Evolutionary conservation across 2,329 filamentous ascomycete species (phyloP), one percentile per base, ranked within the genome.

Genomic region (Aspergillus sojae): DNA sequence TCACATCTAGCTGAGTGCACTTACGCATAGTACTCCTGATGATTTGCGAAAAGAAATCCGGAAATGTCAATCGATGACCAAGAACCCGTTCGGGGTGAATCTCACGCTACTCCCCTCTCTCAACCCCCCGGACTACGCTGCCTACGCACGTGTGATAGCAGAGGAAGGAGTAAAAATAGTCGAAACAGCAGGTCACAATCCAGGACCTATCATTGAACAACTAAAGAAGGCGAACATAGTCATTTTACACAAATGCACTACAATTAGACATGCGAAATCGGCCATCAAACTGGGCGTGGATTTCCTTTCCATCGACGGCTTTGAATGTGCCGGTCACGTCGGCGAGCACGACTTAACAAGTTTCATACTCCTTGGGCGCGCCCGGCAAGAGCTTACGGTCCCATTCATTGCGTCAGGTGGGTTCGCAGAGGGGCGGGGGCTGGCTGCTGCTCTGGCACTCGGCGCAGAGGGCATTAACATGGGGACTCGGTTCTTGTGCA

Each of bases 401-500:
- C 95, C 95, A 0, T 99, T 98, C 78, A 97, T 99, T 75, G 95
- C 95, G 0, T 96, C 91, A 1, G 95, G 95, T 62, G 95, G 95
- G 2, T 98, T 99, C 75, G 94, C 93, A 12, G 95, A 99, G 77
- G 95, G 95, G 0, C 88, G 96, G 72, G 95, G 95, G 4, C 86
- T 99, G 26, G 95, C 95, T 0, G 95, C 94, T 2, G 95, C 95
- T 7, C 83, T 99, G 70, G 90, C 90, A 45, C 86, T 99, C 14
- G 95, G 95, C 41, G 95, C 95, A 0, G 92, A 92, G 77, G 95
- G 95, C 66, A 89, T 98, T 81, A 99, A 99, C 81, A 99, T 99
- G 95, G 95, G 95, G 62, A 99, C 95, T 11, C 85, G 95, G 48
- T 99, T 98, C 83, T 96, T 99, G 91, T 94, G 91, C 82, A 98